Percentiles rank a stretch among this genome's conserved stretches.
Conservation (phyloP, 169 alveolate species). For the Plasmodium relictum region DNA sequence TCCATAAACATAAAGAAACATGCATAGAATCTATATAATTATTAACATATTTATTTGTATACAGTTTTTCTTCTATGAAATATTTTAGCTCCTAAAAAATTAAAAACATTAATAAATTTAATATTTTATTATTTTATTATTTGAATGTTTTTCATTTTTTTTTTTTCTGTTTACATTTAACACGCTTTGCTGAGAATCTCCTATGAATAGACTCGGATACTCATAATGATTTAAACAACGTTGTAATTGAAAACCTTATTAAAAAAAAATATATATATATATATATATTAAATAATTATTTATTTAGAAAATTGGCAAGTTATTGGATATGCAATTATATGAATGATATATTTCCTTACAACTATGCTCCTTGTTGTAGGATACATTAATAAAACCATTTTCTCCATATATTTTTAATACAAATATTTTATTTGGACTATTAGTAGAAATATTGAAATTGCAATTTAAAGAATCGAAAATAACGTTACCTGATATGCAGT, state of each 20-base stretch:
- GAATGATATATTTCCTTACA: constrained; percentile 20
- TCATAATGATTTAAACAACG: constrained; percentile 70
- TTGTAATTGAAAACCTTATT: constrained; percentile 56
- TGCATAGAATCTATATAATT: constrained; percentile 26
- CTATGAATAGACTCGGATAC: constrained; percentile 52
- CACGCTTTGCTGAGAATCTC: constrained; percentile 32
- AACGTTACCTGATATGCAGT: constrained; percentile 43
- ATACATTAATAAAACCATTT: constrained; percentile 50
- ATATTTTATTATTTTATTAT: background rate
- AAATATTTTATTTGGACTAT: constrained; percentile 37
- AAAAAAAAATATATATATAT: background rate
- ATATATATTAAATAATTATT: background rate
- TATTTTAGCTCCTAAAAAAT: constrained; percentile 47
- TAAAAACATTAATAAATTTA: background rate
- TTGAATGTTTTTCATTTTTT: background rate
- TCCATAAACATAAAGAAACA: constrained; percentile 43
- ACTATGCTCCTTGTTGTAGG: constrained; percentile 58
- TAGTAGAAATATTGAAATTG: constrained; percentile 40
- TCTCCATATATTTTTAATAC: constrained; percentile 49
- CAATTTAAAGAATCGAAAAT: constrained; percentile 41
- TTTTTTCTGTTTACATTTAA: constrained; percentile 10
- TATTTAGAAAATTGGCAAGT: background rate
- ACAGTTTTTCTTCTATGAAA: constrained; percentile 41
- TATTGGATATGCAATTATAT: background rate
- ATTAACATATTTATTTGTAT: constrained; percentile 56